These are phyloP conservation scores for Solanum rostratum DNA, from an alignment of 257 asterid genomes.

Conservation along the genomic window DNA sequence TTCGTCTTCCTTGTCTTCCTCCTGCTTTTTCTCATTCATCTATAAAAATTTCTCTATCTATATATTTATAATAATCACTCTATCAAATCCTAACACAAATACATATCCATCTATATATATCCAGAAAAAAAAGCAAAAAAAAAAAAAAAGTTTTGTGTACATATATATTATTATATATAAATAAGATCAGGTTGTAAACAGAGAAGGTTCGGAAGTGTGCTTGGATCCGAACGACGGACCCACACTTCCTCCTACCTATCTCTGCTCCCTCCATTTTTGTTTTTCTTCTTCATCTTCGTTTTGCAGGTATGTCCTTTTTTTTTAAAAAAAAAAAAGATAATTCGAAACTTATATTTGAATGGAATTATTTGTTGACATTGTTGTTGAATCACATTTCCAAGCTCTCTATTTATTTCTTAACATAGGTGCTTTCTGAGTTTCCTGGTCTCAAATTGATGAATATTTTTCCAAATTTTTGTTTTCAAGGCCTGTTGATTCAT, in stretches of 20 bases:
- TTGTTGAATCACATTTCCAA: neutral
- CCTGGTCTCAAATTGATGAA: neutral
- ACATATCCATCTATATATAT: neutral
- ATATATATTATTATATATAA: neutral
- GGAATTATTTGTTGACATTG: neutral
- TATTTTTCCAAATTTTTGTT: neutral
- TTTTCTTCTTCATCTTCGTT: neutral
- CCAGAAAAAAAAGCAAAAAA: neutral
- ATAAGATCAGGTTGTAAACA: neutral
- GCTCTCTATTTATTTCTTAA: too few species aligned
- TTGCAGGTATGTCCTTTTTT: neutral
- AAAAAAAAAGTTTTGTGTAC: neutral
- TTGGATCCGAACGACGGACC: constrained; percentile 1
- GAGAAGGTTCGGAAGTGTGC: constrained; percentile 1
- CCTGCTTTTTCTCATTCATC: neutral
- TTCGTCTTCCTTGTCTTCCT: neutral
- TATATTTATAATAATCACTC: neutral
- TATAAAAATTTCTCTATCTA: neutral
- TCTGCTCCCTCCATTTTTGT: neutral
- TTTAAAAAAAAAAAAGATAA: too few species aligned
- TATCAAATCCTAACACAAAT: neutral
- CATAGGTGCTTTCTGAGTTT: neutral
- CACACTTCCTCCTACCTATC: neutral
- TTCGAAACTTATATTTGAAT: too few species aligned
- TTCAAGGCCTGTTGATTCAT: neutral